Percentiles rank a stretch among this genome's conserved stretches.
phyloP scores from a whole-genome alignment of 176 grass and related monocot genomes.

The Oryza glumipatula region DNA sequence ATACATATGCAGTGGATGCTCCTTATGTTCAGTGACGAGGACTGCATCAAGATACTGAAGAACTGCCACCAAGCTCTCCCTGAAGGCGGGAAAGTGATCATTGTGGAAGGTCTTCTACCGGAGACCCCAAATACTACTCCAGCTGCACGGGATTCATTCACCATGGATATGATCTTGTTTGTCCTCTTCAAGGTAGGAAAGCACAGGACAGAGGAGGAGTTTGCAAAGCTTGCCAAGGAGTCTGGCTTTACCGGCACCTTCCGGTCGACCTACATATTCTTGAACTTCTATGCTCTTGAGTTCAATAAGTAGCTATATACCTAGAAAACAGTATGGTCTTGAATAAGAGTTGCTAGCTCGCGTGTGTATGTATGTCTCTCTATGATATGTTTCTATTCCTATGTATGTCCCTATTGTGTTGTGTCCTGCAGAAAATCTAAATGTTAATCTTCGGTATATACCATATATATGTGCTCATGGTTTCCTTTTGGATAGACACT shows the following conservation, averaged over 20 bases:
- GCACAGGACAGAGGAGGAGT: slow-evolving; percentile 47
- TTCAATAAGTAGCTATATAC: slow-evolving; percentile 32
- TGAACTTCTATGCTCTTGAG: slow-evolving; percentile 4
- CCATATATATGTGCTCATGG: too few species aligned
- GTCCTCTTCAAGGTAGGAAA: slow-evolving; percentile 17
- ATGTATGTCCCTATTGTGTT: too few species aligned
- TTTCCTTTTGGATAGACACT: too few species aligned
- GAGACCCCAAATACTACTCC: not conserved
- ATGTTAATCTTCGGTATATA: too few species aligned
- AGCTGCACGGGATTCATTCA: not conserved
- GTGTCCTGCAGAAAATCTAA: too few species aligned
- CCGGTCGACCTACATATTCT: not conserved
- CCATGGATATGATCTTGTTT: slow-evolving; percentile 26
- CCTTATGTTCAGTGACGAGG: slow-evolving; percentile 28
- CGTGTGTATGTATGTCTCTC: too few species aligned
- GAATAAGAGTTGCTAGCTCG: not conserved
- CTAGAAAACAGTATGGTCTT: not conserved
- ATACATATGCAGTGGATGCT: slow-evolving; percentile 34
- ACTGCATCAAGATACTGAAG: slow-evolving; percentile 41
- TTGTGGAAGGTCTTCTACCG: slow-evolving; percentile 1
- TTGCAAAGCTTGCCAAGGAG: slow-evolving; percentile 14
- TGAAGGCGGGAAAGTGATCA: slow-evolving; percentile 36
- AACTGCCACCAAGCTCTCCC: slow-evolving; percentile 47
- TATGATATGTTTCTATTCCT: too few species aligned
- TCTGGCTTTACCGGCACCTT: slow-evolving; percentile 20